Percentiles rank a stretch among this genome's conserved stretches.
These are phyloP conservation scores for Cylindrodendrum hubeiense DNA, from an alignment of 2,329 filamentous ascomycete species.

Conservation along the genomic window DNA sequence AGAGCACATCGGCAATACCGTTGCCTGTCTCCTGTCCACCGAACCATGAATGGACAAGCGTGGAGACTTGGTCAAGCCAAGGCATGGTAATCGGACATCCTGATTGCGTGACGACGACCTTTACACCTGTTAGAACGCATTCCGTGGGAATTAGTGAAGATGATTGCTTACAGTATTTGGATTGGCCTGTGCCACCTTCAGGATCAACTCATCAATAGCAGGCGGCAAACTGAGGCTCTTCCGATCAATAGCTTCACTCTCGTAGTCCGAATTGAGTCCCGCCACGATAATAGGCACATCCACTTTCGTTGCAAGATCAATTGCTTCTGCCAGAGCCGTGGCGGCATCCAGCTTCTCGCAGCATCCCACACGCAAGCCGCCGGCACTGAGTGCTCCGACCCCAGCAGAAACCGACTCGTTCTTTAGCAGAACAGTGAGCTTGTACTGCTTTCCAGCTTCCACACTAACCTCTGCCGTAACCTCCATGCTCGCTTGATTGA, in stretches of 20 bases:
- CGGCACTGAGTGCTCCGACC: conserved; percentile 27
- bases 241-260: conserved; percentile 61
- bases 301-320: conserved; percentile 45
- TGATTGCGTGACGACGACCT: background rate
- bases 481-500: conserved; percentile 43
- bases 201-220: conserved; percentile 12
- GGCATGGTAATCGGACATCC: background rate
- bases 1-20: conserved; percentile 72
- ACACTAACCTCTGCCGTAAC: conserved; percentile 7
- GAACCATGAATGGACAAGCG: conserved; percentile 72
- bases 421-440: conserved; percentile 27
- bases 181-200: conserved; percentile 19
- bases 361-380: conserved; percentile 24
- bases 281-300: conserved; percentile 68
- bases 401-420: conserved; percentile 31
- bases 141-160: background rate
- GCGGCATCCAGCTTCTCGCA: conserved; percentile 36
- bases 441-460: conserved; percentile 17
- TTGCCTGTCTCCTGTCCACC: conserved; percentile 76
- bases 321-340: conserved; percentile 49
- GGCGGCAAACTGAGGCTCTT: conserved; percentile 11
- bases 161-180: conserved; percentile 14
- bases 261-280: conserved; percentile 64
- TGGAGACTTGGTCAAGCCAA: conserved; percentile 57
- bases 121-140: no score